Base-by-base conservation (phyloP, 371 early-diverging fungal genomes). In the Mucor sp. region DNA sequence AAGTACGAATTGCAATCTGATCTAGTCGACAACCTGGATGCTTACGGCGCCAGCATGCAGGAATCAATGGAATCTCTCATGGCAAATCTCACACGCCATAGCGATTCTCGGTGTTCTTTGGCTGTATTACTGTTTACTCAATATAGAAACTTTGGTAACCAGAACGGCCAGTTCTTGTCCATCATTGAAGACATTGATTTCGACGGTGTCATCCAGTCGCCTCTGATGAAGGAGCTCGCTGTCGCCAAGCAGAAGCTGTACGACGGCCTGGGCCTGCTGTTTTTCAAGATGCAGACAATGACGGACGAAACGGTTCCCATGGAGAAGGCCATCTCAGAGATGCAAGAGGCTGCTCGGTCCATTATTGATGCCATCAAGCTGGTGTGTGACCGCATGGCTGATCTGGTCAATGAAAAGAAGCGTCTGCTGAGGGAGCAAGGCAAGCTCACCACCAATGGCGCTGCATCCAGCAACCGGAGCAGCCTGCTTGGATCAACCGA, bases 211-310 rank as follows among this genome's bases (percentile, higher is more conserved):
- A 23, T 35, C 59, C 56, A 79, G 58, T 63, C 82, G 7, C 65
- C 67, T 6, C 15, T 62, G 11, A 63, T 75, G 57, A 28, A 62
- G 4, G 65, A 71, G 3, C 55, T 83, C 3, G 30, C 57, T 1
- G n/a, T 25, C 1, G 62, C 67, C 3, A 75, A 76, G 37, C 88
- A 91, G 53, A 68, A 68, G 4, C 66, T 93, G 19, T 89, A 87
- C 72, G 90, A 92, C 67, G 82, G 83, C 21, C 80, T 93, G 19
- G 89, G 91, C 0, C 71, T 81, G 0, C 73, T 93, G 30, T 89
- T 92, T 50, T 88, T 83, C 71, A 81, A 86, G 7, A 81, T 90
- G 35, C 90, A 90, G 61, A 72, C 76, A 37, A 82, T 89, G 25
- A 90, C 90, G 1, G 77, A 88, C 66, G 77, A 87, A 37, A 33